Evolutionary conservation across 257 asterid species (phyloP).

Genomic region (Solanum bulbocastanum): DNA sequence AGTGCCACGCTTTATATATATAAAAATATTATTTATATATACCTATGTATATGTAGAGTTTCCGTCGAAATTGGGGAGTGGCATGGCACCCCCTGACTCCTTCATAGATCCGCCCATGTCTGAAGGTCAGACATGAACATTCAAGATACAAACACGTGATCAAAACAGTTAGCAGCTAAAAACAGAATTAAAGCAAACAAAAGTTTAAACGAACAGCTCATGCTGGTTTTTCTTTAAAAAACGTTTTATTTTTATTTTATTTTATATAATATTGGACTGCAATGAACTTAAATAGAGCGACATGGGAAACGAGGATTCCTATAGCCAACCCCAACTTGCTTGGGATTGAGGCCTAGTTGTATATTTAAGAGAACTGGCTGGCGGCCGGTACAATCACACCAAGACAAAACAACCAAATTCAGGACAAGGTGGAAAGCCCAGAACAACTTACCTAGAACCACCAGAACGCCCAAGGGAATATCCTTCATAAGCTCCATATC

Average conservation of each 20-base stretch:
- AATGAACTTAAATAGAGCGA: not conserved
- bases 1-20: no score
- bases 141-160: not conserved
- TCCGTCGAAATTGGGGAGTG: no score
- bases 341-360: not conserved
- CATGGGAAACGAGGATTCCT: not conserved
- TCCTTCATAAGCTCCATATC: slow-evolving; percentile 17
- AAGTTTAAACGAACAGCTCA: not conserved
- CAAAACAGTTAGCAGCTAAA: not conserved
- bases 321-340: not conserved
- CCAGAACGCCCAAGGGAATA: slow-evolving; percentile 5
- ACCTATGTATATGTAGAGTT: no score
- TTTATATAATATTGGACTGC: not conserved
- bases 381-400: not conserved
- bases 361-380: not conserved
- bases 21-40: no score
- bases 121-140: not conserved
- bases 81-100: no score
- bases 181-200: not conserved
- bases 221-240: not conserved
- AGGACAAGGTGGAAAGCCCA: not conserved
- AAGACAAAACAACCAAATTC: not conserved
- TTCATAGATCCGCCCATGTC: no score
- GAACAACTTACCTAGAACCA: slow-evolving; percentile 11
- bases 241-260: not conserved